A percentile compares a stretch with the other conserved stretches of the same genome.
phyloP scores from a whole-genome alignment of 257 asterid genomes.

The Solanum medicagineum region DNA sequence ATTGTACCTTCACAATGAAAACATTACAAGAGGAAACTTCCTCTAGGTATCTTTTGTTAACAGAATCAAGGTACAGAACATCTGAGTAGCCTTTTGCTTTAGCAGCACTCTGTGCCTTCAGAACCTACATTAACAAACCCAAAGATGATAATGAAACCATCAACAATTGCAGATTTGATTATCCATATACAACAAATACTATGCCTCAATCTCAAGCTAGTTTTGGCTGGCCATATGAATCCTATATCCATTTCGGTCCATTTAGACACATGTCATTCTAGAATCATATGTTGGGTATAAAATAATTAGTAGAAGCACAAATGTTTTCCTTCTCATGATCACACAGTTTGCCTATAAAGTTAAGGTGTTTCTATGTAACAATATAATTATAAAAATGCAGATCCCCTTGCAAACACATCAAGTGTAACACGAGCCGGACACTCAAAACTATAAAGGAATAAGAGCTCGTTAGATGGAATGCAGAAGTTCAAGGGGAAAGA shows the following conservation, averaged over 20 bases:
- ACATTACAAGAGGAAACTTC: conserved; percentile 97
- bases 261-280: background rate
- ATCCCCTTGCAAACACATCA: background rate
- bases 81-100: conserved; percentile 91
- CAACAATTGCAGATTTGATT: background rate
- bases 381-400: background rate
- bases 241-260: background rate
- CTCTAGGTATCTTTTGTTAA: conserved; percentile 70
- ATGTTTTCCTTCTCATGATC: background rate
- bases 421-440: background rate
- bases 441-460: background rate
- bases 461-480: background rate
- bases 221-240: background rate
- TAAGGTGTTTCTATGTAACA: background rate
- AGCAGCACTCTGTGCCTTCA: conserved; percentile 89
- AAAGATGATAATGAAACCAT: background rate
- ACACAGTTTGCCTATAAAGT: background rate
- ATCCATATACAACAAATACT: background rate
- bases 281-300: background rate
- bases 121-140: conserved; percentile 31
- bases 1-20: conserved; percentile 71
- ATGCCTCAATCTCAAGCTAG: background rate
- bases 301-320: background rate
- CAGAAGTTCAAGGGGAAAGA: background rate
- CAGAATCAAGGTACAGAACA: conserved; percentile 75